Base-by-base conservation (phyloP, 208 protist species). In the Hexamita inflata region DNA sequence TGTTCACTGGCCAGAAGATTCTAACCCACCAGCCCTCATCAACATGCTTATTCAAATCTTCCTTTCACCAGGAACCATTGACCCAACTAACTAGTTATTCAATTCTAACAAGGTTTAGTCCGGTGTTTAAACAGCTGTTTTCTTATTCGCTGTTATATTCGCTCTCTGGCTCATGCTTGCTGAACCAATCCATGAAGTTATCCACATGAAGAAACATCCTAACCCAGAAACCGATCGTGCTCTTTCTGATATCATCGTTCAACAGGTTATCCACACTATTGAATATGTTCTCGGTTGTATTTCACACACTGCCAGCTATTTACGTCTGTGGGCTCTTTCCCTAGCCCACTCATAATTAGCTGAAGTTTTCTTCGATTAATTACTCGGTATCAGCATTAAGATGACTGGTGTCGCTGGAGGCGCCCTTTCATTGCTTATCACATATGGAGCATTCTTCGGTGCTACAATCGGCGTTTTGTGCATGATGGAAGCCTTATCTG, bases 241-340 rank as follows among this genome's bases (percentile, higher is more conserved):
- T 60, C 88, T 97, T 62, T 83, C 85, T 70, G 94, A 98, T 77
- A 80, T 96, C 1, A 81, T 96, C 42, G 90, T 98, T 78, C 87
- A 97, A 76, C 90, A 97, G 82, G 80, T 94, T 39, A 99, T 99
- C 82, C 94, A 99, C 85, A 97, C 94, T 41, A 98, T 99, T 77
- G 96, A 99, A 84, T 99, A 95, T 78, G 88, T 95, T 42, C 88
- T 99, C 0, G 93, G 93, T 32, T 90, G 86, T 77, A 92, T 99
- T 60, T 98, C 95, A 13, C 97, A 99, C 86, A 99, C 96, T 32
- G 96, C 96, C 7, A 98, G 94, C 19, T 99, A 99, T 81, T 87
- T 99, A 9, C 91, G 96, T 86, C 89, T 99, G n/a, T 99, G 96
- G 96, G 96, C 96, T 29, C 88, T 99, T 13, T 97, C 93, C 0